Percentiles rank a stretch among this genome's conserved stretches.
phyloP scores from a whole-genome alignment of 1,284 basidiomycete genomes.

The Puccinia hordei region DNA sequence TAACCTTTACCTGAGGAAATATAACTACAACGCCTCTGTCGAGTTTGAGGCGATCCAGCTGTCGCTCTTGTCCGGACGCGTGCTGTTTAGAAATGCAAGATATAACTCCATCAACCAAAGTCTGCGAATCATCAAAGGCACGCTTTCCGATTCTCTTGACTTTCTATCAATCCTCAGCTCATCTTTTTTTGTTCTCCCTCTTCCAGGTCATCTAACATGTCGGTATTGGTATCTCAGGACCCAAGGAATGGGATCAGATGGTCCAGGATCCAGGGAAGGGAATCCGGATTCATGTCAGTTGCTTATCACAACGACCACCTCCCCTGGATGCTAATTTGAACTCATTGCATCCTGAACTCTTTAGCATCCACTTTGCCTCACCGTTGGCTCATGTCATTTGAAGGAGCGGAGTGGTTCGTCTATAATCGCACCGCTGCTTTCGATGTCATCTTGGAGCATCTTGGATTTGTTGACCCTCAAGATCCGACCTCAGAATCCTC shows the following conservation, averaged over 20 bases:
- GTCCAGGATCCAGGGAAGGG: constrained; percentile 64
- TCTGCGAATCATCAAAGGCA: constrained; percentile 68
- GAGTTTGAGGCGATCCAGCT: constrained; percentile 85
- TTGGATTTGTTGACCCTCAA: constrained; percentile 62
- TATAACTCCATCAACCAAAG: constrained; percentile 90
- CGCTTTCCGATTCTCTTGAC: background rate
- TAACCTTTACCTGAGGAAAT: constrained; percentile 71
- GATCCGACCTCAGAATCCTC: constrained; percentile 46
- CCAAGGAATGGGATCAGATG: constrained; percentile 69
- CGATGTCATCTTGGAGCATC: constrained; percentile 76
- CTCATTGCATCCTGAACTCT: constrained; percentile 53
- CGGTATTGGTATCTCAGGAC: constrained; percentile 82
- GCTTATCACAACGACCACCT: background rate
- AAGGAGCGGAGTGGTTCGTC: constrained; percentile 85
- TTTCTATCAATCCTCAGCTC: background rate
- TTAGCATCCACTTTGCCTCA: constrained; percentile 64
- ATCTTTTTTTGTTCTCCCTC: background rate
- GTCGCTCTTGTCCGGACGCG: constrained; percentile 79
- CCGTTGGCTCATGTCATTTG: constrained; percentile 73
- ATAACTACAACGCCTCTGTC: constrained; percentile 69
- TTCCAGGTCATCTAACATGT: constrained; percentile 75
- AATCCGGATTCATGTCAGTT: constrained; percentile 9
- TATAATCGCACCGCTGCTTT: constrained; percentile 85
- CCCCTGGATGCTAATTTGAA: constrained; percentile 35
- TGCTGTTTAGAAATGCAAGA: constrained; percentile 78